Conservation (phyloP, 805 yeast genomes). For the Cyberlindnera mississippiensis region DNA sequence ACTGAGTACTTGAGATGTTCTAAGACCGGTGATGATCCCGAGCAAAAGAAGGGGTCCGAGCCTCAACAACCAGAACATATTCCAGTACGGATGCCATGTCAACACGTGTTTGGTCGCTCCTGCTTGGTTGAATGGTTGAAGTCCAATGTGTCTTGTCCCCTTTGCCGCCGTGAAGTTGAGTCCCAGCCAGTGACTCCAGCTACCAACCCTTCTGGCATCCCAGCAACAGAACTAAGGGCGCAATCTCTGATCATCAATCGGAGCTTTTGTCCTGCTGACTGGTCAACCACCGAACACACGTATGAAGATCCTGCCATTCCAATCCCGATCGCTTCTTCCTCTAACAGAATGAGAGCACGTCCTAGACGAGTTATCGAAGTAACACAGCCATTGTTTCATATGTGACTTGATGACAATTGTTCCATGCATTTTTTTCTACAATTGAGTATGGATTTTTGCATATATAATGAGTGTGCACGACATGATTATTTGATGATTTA, state of each 20-base stretch:
- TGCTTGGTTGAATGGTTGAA: conserved; percentile 83
- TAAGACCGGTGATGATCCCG: not conserved
- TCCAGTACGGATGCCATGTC: conserved; percentile 77
- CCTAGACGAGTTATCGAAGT: conserved; percentile 9
- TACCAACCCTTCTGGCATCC: not conserved
- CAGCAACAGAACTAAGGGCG: conserved; percentile 9
- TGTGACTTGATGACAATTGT: not conserved
- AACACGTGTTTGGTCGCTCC: conserved; percentile 77
- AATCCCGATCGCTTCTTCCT: conserved; percentile 12
- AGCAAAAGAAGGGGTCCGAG: not conserved
- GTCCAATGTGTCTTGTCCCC: conserved; percentile 60
- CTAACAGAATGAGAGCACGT: not conserved
- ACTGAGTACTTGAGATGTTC: conserved; percentile 7
- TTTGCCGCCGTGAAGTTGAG: conserved; percentile 45
- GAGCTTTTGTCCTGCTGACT: conserved; percentile 19
- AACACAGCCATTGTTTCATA: not conserved
- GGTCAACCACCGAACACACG: conserved; percentile 14
- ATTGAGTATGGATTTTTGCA: too few species aligned
- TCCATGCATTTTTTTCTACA: not conserved
- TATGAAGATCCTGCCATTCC: conserved; percentile 22
- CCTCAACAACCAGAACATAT: conserved; percentile 39
- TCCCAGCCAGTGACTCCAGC: conserved; percentile 10
- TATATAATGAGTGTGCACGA: too few species aligned
- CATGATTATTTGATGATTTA: too few species aligned
- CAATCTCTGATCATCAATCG: conserved; percentile 16